Percentiles rank a stretch among this genome's conserved stretches.
Conservation (phyloP, 2,329 filamentous ascomycete genomes). For the Epichloe gansuensis region DNA sequence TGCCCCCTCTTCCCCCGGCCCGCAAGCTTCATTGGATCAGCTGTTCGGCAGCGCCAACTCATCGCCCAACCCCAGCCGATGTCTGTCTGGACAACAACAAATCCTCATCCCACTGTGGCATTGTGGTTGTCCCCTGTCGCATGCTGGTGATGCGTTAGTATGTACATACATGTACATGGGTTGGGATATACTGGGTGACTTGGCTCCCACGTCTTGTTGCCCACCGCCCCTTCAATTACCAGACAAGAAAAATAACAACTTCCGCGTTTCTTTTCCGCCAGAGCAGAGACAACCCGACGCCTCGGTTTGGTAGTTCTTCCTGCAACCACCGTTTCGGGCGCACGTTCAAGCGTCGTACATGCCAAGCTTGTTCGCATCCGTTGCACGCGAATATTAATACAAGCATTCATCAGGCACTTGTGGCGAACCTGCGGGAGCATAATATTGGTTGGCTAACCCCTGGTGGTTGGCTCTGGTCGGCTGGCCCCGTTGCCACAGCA, state of each 20-base stretch:
- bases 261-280: not conserved
- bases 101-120: not conserved
- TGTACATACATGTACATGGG: not conserved
- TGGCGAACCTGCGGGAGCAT: slow-evolving; percentile 1
- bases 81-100: slow-evolving; percentile 5
- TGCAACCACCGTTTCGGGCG: not conserved
- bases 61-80: slow-evolving; percentile 18
- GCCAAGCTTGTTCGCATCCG: not conserved
- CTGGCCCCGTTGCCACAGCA: slow-evolving; percentile 2
- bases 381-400: not conserved
- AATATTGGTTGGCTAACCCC: not conserved
- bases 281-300: not conserved
- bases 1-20: slow-evolving; percentile 14
- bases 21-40: slow-evolving; percentile 22
- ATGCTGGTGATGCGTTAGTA: not conserved
- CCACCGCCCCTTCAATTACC: not conserved
- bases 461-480: slow-evolving; percentile 1
- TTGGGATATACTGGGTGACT: not conserved
- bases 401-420: not conserved
- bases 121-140: not conserved
- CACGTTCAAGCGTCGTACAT: not conserved
- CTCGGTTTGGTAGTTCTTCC: not conserved
- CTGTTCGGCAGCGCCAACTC: slow-evolving; percentile 27
- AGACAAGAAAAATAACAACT: not conserved
- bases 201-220: not conserved